A percentile compares a stretch with the other conserved stretches of the same genome.
These are phyloP conservation scores for Backusella psychrophila DNA, from an alignment of 192 early-diverging fungal species.

Conservation along the genomic window DNA sequence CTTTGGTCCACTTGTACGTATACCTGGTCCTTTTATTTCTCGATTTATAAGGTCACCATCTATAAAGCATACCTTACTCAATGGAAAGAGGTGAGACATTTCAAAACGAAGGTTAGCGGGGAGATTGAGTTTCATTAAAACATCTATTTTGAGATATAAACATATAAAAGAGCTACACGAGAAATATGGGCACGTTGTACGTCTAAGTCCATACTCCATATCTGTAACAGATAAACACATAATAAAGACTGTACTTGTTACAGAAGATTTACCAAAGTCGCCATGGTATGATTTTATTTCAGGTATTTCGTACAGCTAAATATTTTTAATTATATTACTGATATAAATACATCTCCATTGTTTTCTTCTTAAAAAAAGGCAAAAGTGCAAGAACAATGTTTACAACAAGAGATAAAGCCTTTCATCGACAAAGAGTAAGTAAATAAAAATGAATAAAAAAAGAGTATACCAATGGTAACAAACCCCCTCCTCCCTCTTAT, in stretches of 20 bases:
- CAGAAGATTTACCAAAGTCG: slow-evolving; percentile 24
- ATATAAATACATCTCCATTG: no score
- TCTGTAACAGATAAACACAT: slow-evolving; percentile 42
- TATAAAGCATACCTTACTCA: background rate
- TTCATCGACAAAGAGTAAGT: slow-evolving; percentile 36
- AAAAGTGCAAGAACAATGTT: slow-evolving; percentile 22
- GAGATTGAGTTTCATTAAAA: background rate
- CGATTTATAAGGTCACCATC: slow-evolving; percentile 14
- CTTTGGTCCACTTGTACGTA: slow-evolving; percentile 13
- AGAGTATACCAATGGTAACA: background rate
- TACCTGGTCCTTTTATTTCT: slow-evolving; percentile 24
- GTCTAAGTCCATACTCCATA: slow-evolving; percentile 30
- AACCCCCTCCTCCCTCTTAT: background rate
- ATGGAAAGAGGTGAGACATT: slow-evolving; percentile 13
- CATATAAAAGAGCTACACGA: slow-evolving; percentile 18
- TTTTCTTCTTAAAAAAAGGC: slow-evolving; percentile 6
- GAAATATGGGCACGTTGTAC: slow-evolving; percentile 41
- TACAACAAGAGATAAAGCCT: slow-evolving; percentile 30
- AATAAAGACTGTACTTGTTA: slow-evolving; percentile 31
- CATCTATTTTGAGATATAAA: background rate
- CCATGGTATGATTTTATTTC: background rate
- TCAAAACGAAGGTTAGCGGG: background rate
- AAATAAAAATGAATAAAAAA: background rate
- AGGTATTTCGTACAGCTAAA: background rate
- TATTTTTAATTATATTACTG: background rate